Evolutionary conservation across 768 basidiomycete genomes (phyloP).

Genomic region (Termitomyces sp.): DNA sequence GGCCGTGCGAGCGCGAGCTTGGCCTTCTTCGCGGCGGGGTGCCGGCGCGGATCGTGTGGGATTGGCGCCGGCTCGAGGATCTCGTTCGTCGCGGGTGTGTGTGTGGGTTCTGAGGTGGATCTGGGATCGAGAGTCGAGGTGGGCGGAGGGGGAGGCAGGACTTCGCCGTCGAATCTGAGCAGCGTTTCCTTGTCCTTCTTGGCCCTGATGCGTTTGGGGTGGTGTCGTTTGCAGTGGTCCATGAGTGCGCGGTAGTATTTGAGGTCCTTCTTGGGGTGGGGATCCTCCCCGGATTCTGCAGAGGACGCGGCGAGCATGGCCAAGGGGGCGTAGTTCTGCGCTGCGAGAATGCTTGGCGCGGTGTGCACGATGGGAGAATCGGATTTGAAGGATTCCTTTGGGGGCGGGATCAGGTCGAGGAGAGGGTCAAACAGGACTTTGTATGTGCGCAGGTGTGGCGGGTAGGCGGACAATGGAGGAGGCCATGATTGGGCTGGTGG

Average conservation of each 20-base stretch:
- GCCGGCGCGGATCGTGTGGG: slow-evolving; percentile 51
- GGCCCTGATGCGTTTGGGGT: background rate
- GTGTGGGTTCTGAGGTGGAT: background rate
- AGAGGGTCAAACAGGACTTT: slow-evolving; percentile 61
- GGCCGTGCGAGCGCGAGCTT: slow-evolving; percentile 17
- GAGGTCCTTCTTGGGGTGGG: background rate
- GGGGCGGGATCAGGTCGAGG: slow-evolving; percentile 30
- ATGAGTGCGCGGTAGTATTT: slow-evolving; percentile 32
- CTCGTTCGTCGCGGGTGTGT: slow-evolving; percentile 3
- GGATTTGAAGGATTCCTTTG: background rate
- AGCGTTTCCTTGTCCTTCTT: slow-evolving; percentile 13
- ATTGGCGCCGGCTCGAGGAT: slow-evolving; percentile 29
- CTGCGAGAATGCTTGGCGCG: background rate
- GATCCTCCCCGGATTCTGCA: too few relatives aligned
- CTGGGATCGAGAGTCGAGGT: background rate
- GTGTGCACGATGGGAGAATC: background rate
- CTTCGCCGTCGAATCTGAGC: slow-evolving; percentile 44
- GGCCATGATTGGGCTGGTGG: slow-evolving; percentile 23
- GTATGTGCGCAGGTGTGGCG: slow-evolving; percentile 32
- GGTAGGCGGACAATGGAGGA: slow-evolving; percentile 14
- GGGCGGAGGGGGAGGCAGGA: slow-evolving; percentile 28
- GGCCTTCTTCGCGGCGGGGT: slow-evolving; percentile 18
- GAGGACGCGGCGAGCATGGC: background rate
- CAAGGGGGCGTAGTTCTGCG: background rate
- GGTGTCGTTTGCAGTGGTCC: slow-evolving; percentile 17